phyloP scores from a whole-genome alignment of 192 early-diverging fungal species.

The Phycomyces nitens region DNA sequence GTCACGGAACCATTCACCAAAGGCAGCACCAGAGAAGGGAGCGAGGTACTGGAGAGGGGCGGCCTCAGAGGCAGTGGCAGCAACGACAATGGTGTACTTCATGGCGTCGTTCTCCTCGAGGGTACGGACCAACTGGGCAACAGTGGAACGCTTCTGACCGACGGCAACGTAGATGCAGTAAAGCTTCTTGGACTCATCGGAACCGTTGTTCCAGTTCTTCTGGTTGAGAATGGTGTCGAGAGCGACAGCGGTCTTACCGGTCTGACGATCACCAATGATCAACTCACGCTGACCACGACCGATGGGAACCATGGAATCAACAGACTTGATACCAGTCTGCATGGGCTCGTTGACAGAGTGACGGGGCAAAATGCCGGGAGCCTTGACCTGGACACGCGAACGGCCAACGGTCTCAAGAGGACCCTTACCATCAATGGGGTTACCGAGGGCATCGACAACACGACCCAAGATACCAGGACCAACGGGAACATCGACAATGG shows the following conservation, averaged over 20 bases:
- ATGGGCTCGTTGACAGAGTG: slow-evolving; percentile 99
- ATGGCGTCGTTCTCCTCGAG: slow-evolving; percentile 96
- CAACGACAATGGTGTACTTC: slow-evolving; percentile 97
- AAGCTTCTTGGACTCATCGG: slow-evolving; percentile 95
- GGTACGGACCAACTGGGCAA: slow-evolving; percentile 97
- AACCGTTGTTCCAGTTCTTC: slow-evolving; percentile 94
- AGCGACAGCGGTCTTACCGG: slow-evolving; percentile 98
- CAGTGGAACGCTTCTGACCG: slow-evolving; percentile 98
- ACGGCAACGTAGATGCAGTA: slow-evolving; percentile 99
- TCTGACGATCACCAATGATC: slow-evolving; percentile 99
- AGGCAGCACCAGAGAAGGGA: slow-evolving; percentile 96
- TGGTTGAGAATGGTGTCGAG: slow-evolving; percentile 99
- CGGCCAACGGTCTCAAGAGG: slow-evolving; percentile 83
- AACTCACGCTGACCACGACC: slow-evolving; percentile 99
- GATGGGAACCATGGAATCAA: slow-evolving; percentile 99
- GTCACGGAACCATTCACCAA: slow-evolving; percentile 99
- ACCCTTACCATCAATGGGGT: slow-evolving; percentile 99
- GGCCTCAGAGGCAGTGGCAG: slow-evolving; percentile 97
- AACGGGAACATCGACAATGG: slow-evolving; percentile 97
- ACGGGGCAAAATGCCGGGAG: slow-evolving; percentile 98
- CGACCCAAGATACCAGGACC: slow-evolving; percentile 89
- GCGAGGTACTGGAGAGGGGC: slow-evolving; percentile 98
- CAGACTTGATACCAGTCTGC: slow-evolving; percentile 99
- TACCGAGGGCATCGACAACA: slow-evolving; percentile 97
- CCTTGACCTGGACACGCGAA: slow-evolving; percentile 97